Evolutionary conservation across 2,329 filamentous ascomycete species (phyloP).

Genomic region (Chrysoporthe deuterocubensis): DNA sequence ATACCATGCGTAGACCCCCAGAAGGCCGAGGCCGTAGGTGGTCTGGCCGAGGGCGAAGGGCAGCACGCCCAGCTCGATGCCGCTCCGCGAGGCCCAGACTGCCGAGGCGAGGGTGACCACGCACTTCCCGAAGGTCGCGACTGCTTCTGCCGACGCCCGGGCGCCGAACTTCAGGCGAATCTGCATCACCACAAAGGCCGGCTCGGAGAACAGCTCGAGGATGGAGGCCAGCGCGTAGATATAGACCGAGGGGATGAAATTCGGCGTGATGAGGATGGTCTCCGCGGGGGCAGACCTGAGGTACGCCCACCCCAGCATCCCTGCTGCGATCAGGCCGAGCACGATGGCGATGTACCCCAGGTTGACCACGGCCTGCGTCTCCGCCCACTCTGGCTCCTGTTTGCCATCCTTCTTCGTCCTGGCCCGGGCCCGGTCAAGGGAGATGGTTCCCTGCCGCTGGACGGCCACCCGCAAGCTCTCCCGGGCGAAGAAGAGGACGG

Average conservation of each 20-base stretch:
- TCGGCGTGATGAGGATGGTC: slow-evolving; percentile 62
- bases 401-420: slow-evolving; percentile 31
- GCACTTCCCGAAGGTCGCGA: slow-evolving; percentile 79
- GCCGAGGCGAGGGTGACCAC: slow-evolving; percentile 73
- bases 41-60: slow-evolving; percentile 90
- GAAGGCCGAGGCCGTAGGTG: slow-evolving; percentile 70
- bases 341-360: slow-evolving; percentile 26
- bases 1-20: slow-evolving; percentile 70
- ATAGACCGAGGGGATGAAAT: slow-evolving; percentile 59
- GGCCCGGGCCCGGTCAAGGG: neutral
- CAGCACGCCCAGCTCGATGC: slow-evolving; percentile 70
- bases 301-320: slow-evolving; percentile 70
- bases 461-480: slow-evolving; percentile 91
- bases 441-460: slow-evolving; percentile 70
- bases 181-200: slow-evolving; percentile 86
- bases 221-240: slow-evolving; percentile 62
- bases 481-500: slow-evolving; percentile 91
- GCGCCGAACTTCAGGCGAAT: slow-evolving; percentile 78
- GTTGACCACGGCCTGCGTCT: slow-evolving; percentile 80
- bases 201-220: slow-evolving; percentile 83
- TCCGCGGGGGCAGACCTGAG: slow-evolving; percentile 53
- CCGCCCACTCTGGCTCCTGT: slow-evolving; percentile 32
- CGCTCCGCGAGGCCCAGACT: slow-evolving; percentile 60
- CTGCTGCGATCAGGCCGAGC: slow-evolving; percentile 37
- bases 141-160: slow-evolving; percentile 81